Conservation (phyloP, 441 rosid species). For the Jatropha podagrica region DNA sequence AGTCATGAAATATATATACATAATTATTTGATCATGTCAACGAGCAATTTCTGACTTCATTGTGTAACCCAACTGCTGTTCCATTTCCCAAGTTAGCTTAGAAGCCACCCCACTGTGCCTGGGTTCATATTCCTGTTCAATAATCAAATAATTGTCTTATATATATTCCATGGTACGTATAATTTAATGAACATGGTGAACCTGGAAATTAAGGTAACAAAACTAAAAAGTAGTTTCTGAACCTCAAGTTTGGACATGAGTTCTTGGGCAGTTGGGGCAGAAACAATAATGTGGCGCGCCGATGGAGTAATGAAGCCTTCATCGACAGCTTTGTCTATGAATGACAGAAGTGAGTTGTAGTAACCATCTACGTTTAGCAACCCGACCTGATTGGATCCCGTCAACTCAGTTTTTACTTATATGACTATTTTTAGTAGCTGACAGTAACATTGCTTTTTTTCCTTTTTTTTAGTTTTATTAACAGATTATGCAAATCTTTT, state of each 20-base stretch:
- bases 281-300: constrained; percentile 82
- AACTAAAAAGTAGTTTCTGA: background rate
- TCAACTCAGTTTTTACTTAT: no score
- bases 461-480: background rate
- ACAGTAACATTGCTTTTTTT: background rate
- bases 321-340: constrained; percentile 93
- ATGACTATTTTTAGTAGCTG: background rate
- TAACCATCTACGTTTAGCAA: constrained; percentile 88
- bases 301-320: constrained; percentile 86
- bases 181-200: background rate
- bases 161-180: no score
- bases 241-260: constrained; percentile 90
- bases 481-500: background rate
- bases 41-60: constrained; percentile 54
- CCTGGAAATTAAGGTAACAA: background rate
- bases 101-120: constrained; percentile 71
- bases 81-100: constrained; percentile 79
- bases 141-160: no score
- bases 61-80: constrained; percentile 58
- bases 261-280: constrained; percentile 80
- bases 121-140: constrained; percentile 73
- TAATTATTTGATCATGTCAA: constrained; percentile 26
- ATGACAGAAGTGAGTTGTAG: constrained; percentile 75
- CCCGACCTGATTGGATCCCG: constrained; percentile 56
- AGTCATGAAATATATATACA: background rate